Percentiles rank a stretch among this genome's conserved stretches.
These are phyloP conservation scores for Sporisorium reilianum DNA, from an alignment of 1,284 basidiomycete genomes.

Conservation along the genomic window DNA sequence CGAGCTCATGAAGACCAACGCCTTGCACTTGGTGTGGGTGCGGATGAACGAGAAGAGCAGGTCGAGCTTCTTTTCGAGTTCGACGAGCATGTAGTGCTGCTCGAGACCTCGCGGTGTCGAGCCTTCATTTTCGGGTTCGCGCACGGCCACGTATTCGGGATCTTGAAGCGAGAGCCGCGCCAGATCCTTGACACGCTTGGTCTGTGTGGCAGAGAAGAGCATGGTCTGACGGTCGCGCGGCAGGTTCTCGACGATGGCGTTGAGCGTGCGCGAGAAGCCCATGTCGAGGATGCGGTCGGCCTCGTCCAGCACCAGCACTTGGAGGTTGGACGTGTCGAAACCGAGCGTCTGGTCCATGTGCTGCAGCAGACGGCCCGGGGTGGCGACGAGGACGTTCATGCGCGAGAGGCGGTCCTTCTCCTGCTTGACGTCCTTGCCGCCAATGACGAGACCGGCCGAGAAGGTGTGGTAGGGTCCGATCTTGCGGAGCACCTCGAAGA, in stretches of 20 bases:
- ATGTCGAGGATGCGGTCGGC: constrained; percentile 96
- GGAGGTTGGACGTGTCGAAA: constrained; percentile 89
- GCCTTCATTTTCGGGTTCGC: constrained; percentile 59
- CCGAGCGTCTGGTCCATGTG: constrained; percentile 98
- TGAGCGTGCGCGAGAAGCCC: constrained; percentile 89
- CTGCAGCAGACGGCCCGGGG: constrained; percentile 92
- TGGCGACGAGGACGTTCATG: constrained; percentile 98
- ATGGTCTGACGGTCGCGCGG: constrained; percentile 78
- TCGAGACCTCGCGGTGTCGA: constrained; percentile 80
- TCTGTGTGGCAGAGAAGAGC: constrained; percentile 96
- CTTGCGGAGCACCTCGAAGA: constrained; percentile 92
- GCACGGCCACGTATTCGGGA: constrained; percentile 79
- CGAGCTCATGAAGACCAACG: constrained; percentile 91
- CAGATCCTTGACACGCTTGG: constrained; percentile 87
- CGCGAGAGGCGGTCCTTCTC: constrained; percentile 81
- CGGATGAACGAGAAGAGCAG: constrained; percentile 95
- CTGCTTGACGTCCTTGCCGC: constrained; percentile 94
- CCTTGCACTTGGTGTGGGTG: constrained; percentile 90
- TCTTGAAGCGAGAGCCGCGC: constrained; percentile 89
- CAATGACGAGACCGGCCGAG: constrained; percentile 94
- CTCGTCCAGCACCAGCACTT: constrained; percentile 95
- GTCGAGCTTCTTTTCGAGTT: constrained; percentile 89
- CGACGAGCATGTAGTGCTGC: constrained; percentile 88
- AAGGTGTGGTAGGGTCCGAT: constrained; percentile 92
- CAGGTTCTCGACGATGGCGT: constrained; percentile 89